Conservation (phyloP, 139 green algal genomes). For the Raphidocelis subcapitata region DNA sequence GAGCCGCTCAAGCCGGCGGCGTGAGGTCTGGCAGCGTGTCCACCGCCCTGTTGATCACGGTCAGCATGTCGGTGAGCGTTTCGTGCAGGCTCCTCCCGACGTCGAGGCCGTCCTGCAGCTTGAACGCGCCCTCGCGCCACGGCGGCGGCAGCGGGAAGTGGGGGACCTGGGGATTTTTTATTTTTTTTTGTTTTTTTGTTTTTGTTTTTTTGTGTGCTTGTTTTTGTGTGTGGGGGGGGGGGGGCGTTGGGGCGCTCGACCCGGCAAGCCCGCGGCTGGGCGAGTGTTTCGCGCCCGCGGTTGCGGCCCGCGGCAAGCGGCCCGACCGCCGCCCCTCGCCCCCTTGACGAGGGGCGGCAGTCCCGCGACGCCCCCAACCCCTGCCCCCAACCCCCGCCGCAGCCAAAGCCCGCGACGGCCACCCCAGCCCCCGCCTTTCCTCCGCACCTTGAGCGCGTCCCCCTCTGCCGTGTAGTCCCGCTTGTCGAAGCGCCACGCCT, state of each 20-base stretch:
- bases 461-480: conserved; percentile 51
- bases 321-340: conserved; percentile 32
- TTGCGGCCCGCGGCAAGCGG: conserved; percentile 1
- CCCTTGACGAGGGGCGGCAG: conserved; percentile 16
- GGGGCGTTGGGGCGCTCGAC: too few species aligned
- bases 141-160: conserved; percentile 46
- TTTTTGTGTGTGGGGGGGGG: conserved; percentile 21
- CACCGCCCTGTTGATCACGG: conserved; percentile 61
- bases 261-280: background rate
- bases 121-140: conserved; percentile 34
- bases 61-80: conserved; percentile 56
- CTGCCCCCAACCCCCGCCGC: background rate
- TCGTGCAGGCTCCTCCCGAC: conserved; percentile 54
- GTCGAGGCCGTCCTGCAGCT: conserved; percentile 62
- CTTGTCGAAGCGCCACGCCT: conserved; percentile 87
- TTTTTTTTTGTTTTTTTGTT: background rate
- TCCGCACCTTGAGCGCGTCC: conserved; percentile 50
- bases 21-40: conserved; percentile 9
- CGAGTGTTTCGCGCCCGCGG: background rate
- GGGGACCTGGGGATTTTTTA: conserved; percentile 40
- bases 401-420: background rate
- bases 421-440: background rate
- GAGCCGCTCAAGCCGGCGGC: too few species aligned
- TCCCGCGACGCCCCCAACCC: background rate
- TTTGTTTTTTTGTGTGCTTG: background rate